Conservation (phyloP, 2,329 filamentous ascomycete species). For the Rutstroemia sydowiana region DNA sequence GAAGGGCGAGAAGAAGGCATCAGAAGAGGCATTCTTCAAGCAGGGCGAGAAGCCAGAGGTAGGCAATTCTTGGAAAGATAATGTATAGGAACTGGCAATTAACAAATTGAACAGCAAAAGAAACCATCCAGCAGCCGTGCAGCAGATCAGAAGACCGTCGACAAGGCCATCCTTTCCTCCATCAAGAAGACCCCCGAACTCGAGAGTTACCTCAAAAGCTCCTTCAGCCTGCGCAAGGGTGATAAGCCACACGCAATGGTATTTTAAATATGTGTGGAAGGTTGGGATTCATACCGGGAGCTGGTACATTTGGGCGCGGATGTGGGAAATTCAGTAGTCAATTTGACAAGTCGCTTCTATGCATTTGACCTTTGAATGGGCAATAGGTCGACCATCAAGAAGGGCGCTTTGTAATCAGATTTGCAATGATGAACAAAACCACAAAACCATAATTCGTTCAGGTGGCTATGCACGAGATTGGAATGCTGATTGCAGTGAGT, state of each 20-base stretch:
- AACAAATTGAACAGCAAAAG: constrained; percentile 70
- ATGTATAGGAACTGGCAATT: not conserved
- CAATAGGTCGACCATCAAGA: constrained; percentile 48
- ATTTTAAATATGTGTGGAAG: constrained; percentile 57
- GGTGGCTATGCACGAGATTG: not conserved
- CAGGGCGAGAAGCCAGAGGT: constrained; percentile 98
- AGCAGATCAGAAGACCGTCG: constrained; percentile 96
- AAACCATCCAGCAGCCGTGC: constrained; percentile 83
- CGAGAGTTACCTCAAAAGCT: constrained; percentile 84
- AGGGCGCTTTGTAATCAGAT: constrained; percentile 32
- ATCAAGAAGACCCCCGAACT: constrained; percentile 99
- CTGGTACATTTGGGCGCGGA: constrained; percentile 33
- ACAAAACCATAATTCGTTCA: constrained; percentile 20
- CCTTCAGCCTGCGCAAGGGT: constrained; percentile 98
- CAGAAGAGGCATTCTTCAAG: constrained; percentile 99
- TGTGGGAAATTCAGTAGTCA: constrained; percentile 37
- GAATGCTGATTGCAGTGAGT: constrained; percentile 1
- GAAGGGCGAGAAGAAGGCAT: constrained; percentile 90
- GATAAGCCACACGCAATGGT: constrained; percentile 99
- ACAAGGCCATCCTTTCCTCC: constrained; percentile 88
- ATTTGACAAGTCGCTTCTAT: constrained; percentile 50
- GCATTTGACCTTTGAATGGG: constrained; percentile 55
- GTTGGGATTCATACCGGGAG: constrained; percentile 1
- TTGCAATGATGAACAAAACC: constrained; percentile 31
- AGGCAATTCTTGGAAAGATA: constrained; percentile 33